Evolutionary conservation across 2,329 filamentous ascomycete genomes (phyloP).

Genomic region (Diaporthe vexans): DNA sequence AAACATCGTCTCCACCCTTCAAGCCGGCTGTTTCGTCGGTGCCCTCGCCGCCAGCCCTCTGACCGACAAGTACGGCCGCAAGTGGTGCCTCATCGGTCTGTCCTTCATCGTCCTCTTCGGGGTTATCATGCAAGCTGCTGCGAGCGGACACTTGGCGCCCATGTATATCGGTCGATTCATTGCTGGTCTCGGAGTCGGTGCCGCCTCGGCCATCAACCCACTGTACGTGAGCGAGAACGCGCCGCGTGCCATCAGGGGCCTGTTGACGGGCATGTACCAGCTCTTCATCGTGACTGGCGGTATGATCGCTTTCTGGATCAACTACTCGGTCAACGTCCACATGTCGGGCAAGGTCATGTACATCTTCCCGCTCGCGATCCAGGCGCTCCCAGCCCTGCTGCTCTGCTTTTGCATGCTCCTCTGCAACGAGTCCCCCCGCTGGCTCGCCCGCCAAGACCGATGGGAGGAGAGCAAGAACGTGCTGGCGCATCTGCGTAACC

Average conservation of each 20-base stretch:
- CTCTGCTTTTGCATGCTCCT: slow-evolving; percentile 72
- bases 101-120: slow-evolving; percentile 70
- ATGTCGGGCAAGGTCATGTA: slow-evolving; percentile 57
- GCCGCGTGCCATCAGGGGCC: slow-evolving; percentile 59
- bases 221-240: slow-evolving; percentile 62
- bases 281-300: slow-evolving; percentile 61
- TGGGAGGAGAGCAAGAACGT: slow-evolving; percentile 73
- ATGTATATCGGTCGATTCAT: slow-evolving; percentile 74
- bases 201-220: slow-evolving; percentile 58
- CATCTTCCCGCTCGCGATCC: slow-evolving; percentile 73
- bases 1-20: slow-evolving; percentile 74
- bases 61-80: slow-evolving; percentile 68
- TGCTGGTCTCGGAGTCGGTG: slow-evolving; percentile 62
- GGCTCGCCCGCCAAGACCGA: slow-evolving; percentile 73
- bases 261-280: slow-evolving; percentile 60
- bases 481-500: slow-evolving; percentile 68
- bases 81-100: slow-evolving; percentile 65
- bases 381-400: slow-evolving; percentile 72
- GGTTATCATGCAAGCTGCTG: slow-evolving; percentile 72
- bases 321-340: slow-evolving; percentile 50
- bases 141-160: slow-evolving; percentile 67
- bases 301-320: slow-evolving; percentile 63
- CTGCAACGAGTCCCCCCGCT: slow-evolving; percentile 75
- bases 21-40: slow-evolving; percentile 58
- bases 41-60: slow-evolving; percentile 63